Evolutionary conservation across 1,284 basidiomycete species (phyloP).

Genomic region (Coniferiporia sulphurascens): DNA sequence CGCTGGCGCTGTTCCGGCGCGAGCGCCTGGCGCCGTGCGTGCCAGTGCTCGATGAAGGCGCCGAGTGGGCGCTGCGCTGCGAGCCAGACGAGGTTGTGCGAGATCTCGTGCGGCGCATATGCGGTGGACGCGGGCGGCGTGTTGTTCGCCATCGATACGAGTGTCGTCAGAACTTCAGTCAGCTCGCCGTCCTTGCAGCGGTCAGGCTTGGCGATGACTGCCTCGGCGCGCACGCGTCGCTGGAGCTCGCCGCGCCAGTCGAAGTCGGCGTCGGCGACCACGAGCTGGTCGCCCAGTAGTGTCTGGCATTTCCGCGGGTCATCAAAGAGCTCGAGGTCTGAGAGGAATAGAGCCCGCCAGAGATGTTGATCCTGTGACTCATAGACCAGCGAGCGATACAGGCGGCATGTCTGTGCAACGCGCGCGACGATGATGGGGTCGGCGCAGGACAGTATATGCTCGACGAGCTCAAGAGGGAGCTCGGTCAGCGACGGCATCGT

Average conservation of each 20-base stretch:
- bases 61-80: conserved; percentile 35
- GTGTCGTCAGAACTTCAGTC: conserved; percentile 36
- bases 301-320: conserved; percentile 48
- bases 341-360: conserved; percentile 60
- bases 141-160: conserved; percentile 42
- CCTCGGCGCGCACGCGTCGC: conserved; percentile 44
- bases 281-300: conserved; percentile 34
- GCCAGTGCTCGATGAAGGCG: conserved; percentile 38
- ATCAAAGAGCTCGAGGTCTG: conserved; percentile 30
- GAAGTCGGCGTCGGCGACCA: conserved; percentile 26
- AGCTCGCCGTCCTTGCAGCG: conserved; percentile 38
- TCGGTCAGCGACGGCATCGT: background rate
- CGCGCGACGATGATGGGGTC: background rate
- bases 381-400: conserved; percentile 43
- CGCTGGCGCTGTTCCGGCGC: conserved; percentile 39
- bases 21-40: conserved; percentile 24
- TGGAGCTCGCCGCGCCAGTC: conserved; percentile 53
- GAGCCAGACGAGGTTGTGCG: conserved; percentile 51
- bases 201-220: conserved; percentile 33
- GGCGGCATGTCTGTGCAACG: conserved; percentile 27
- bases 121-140: conserved; percentile 34
- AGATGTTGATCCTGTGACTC: conserved; percentile 39
- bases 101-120: conserved; percentile 29
- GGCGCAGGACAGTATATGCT: background rate
- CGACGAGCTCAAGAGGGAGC: conserved; percentile 6